phyloP scores from a whole-genome alignment of 2,329 filamentous ascomycete genomes.

The Aspergillus sp. region DNA sequence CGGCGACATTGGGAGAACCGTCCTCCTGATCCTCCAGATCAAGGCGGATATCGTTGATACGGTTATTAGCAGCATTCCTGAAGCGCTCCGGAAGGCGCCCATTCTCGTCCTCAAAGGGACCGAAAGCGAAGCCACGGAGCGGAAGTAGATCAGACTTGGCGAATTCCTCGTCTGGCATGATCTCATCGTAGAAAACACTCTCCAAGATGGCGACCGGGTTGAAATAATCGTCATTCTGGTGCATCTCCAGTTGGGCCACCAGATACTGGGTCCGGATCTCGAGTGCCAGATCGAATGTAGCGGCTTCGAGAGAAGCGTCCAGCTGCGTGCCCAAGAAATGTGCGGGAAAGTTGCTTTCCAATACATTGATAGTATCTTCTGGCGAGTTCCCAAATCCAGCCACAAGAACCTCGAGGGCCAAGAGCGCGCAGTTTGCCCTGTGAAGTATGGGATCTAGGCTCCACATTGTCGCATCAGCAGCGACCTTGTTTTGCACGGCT shows the following conservation, averaged over 20 bases:
- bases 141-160: conserved; percentile 1
- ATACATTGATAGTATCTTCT: conserved; percentile 15
- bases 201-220: conserved; percentile 32
- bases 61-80: conserved; percentile 25
- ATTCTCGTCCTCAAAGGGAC: conserved; percentile 29
- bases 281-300: conserved; percentile 41
- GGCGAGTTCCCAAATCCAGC: conserved; percentile 13
- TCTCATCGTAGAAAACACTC: conserved; percentile 32
- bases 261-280: conserved; percentile 48
- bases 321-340: conserved; percentile 28
- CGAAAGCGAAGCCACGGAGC: conserved; percentile 20
- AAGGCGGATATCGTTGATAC: conserved; percentile 29
- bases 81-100: conserved; percentile 29
- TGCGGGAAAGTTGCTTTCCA: conserved; percentile 26
- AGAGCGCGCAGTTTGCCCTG: conserved; percentile 33
- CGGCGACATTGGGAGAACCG: conserved; percentile 34
- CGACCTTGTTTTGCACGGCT: conserved; percentile 9
- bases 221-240: conserved; percentile 22
- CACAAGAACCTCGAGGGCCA: conserved; percentile 33
- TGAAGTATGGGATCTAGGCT: conserved; percentile 31
- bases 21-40: conserved; percentile 25
- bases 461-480: conserved; percentile 15
- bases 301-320: conserved; percentile 31
- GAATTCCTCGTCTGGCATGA: conserved; percentile 10
- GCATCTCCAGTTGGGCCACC: conserved; percentile 35